Conservation (phyloP, 768 basidiomycete species). For the Clavaria fumosa region DNA sequence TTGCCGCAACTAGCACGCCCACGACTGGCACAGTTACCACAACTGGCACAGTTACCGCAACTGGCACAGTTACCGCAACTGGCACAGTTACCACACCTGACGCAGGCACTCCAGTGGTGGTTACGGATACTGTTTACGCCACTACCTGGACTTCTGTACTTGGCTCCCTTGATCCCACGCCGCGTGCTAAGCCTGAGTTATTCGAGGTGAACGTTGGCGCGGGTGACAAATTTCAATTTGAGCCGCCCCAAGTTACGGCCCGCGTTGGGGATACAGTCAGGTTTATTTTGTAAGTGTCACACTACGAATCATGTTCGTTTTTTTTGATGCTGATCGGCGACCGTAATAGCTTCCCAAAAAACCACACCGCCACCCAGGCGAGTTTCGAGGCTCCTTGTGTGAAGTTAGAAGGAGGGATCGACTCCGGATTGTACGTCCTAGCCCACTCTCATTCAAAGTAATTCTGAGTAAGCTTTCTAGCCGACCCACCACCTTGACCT, state of each 20-base stretch:
- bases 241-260: slow-evolving; percentile 35
- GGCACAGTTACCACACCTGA: too few species aligned
- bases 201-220: slow-evolving; percentile 41
- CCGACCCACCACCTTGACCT: slow-evolving; percentile 27
- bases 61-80: too few species aligned
- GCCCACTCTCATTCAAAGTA: slow-evolving; percentile 1
- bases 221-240: slow-evolving; percentile 29
- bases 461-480: neutral
- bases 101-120: too few species aligned
- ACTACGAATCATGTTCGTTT: neutral
- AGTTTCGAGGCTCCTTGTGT: slow-evolving; percentile 46
- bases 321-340: slow-evolving; percentile 1
- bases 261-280: slow-evolving; percentile 36
- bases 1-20: too few species aligned
- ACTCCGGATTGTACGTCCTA: slow-evolving; percentile 38
- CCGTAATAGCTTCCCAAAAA: slow-evolving; percentile 48
- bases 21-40: too few species aligned
- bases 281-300: slow-evolving; percentile 39
- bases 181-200: slow-evolving; percentile 30
- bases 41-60: too few species aligned
- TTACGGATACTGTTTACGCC: slow-evolving; percentile 23
- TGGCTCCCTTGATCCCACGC: slow-evolving; percentile 38
- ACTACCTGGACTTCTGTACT: slow-evolving; percentile 39
- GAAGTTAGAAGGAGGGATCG: slow-evolving; percentile 27
- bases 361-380: slow-evolving; percentile 52